Percentiles rank a stretch among this genome's conserved stretches.
These are phyloP conservation scores for Sugiyamaella pinicola DNA, from an alignment of 1,139 yeast genomes.

Conservation along the genomic window DNA sequence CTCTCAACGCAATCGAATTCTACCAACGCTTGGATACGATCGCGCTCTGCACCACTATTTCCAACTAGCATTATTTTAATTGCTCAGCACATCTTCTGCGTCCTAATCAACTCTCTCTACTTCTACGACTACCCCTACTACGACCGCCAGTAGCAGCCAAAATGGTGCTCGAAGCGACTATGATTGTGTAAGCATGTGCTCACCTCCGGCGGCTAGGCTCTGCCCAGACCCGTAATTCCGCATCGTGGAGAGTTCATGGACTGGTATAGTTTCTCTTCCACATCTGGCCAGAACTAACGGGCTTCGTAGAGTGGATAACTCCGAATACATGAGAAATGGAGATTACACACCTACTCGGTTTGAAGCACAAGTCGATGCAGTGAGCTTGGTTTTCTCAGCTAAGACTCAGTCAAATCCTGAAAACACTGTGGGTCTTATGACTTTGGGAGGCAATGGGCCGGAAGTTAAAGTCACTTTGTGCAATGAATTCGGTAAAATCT, in stretches of 20 bases:
- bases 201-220: not conserved
- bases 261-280: not conserved
- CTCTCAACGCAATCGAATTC: not conserved
- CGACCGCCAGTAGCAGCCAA: constrained; percentile 29
- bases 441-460: constrained; percentile 84
- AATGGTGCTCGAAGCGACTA: constrained; percentile 95
- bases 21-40: not conserved
- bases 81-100: no score
- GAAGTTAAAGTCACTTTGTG: constrained; percentile 87
- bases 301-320: constrained; percentile 67
- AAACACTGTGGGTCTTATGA: constrained; percentile 86
- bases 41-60: not conserved
- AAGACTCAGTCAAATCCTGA: constrained; percentile 91
- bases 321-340: constrained; percentile 95
- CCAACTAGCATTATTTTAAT: not conserved
- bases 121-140: not conserved
- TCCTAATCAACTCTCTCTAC: no score
- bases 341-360: constrained; percentile 88
- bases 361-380: constrained; percentile 93
- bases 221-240: no score
- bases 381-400: constrained; percentile 81
- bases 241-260: no score
- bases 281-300: constrained; percentile 11
- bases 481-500: constrained; percentile 80
- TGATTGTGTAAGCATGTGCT: constrained; percentile 59